Evolutionary conservation across 768 basidiomycete genomes (phyloP).

Genomic region (Gymnopilus junonius): DNA sequence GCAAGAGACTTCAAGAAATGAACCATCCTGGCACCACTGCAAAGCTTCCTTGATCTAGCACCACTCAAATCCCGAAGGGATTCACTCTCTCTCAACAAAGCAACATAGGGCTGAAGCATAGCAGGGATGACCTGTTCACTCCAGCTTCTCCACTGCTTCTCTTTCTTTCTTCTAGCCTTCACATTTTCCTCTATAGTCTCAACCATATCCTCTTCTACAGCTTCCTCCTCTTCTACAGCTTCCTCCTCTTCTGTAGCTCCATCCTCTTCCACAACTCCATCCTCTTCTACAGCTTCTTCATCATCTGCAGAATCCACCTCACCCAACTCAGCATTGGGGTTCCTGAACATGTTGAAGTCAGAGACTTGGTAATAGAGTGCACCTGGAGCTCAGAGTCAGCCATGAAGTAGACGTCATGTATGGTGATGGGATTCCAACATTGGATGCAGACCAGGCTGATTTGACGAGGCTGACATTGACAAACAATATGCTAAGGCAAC

Average conservation of each 20-base stretch:
- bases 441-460: not conserved
- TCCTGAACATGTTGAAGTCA: not conserved
- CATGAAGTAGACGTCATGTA: not conserved
- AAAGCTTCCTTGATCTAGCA: not conserved
- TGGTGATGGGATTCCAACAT: not conserved
- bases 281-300: too few relatives aligned
- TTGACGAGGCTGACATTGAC: not conserved
- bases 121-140: slow-evolving; percentile 10
- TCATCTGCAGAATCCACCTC: too few relatives aligned
- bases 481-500: not conserved
- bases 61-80: slow-evolving; percentile 1
- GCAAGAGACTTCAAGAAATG: slow-evolving; percentile 6
- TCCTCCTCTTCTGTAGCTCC: not conserved
- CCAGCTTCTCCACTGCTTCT: slow-evolving; percentile 11
- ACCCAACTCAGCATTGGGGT: not conserved
- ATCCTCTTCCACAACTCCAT: not conserved
- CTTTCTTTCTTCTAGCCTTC: slow-evolving; percentile 4
- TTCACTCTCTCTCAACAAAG: not conserved
- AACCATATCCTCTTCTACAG: not conserved
- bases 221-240: not conserved
- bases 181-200: not conserved
- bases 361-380: not conserved
- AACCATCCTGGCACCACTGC: not conserved
- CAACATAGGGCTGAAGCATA: slow-evolving; percentile 11
- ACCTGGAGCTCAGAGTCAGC: not conserved